Evolutionary conservation across 2,329 filamentous ascomycete genomes (phyloP), one percentile per base, ranked within the genome.

Genomic region (Exophiala sideris): DNA sequence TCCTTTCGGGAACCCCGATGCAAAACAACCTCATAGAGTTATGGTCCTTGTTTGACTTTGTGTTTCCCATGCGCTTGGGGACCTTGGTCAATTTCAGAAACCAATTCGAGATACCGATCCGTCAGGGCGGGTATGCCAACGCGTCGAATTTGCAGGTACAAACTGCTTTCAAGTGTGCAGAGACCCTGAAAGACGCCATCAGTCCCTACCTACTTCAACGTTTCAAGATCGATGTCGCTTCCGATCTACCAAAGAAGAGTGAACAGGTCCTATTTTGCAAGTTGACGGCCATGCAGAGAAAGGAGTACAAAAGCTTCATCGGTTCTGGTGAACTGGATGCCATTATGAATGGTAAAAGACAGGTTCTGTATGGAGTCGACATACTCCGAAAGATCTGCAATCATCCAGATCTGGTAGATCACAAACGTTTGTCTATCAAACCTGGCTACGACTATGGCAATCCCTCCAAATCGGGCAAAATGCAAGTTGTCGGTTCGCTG

Each of bases 231-330:
- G 94, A 99, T 69, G 94, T 99, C 11, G 92, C 94, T 3, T 84
- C 91, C 6, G 92, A 97, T 69, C 76, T 99, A 10, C 94, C 94
- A 0, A 89, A 95, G 70, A 99, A 99, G 78, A 95, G 86, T 47
- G 94, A 99, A 68, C 89, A 95, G 63, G 94, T 99, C 0, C 77
- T 99, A 2, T 97, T 99, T 70, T 97, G 94, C 74, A 95, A 95
- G 68, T 76, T 99, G 57, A 95, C 91, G 0, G 80, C 81, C 49
- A 74, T 85, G 11, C 94, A 99, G 68, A 81, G 88, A 46, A 79
- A 86, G 32, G 86, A 86, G 0, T 99, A 99, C 62, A 82, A 91
- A 67, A 76, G 80, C 4, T 97, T 96, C 63, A 76, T 97, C 2
- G 78, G 78, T 14, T 96, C 91, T 0, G 84, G 88, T 38, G 91